A percentile compares a stretch with the other conserved stretches of the same genome.
These are phyloP conservation scores for Globisporangium abappressorium DNA, from an alignment of 352 stramenopile species.

Conservation along the genomic window DNA sequence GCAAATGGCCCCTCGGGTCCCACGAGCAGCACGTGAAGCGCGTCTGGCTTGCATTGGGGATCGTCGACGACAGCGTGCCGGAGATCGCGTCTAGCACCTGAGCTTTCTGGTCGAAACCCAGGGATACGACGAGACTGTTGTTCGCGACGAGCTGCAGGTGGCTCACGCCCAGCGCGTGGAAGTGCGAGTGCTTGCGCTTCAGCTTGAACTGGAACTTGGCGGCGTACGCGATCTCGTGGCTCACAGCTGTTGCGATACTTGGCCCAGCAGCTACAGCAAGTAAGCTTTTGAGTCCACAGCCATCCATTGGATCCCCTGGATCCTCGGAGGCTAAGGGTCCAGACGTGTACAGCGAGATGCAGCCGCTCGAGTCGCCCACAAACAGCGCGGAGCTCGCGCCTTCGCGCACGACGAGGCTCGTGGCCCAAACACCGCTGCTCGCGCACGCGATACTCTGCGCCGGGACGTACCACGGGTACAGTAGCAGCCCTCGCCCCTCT, in stretches of 20 bases:
- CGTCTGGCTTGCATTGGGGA: constrained; percentile 40
- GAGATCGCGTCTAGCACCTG: constrained; percentile 70
- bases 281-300: background rate
- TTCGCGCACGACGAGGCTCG: constrained; percentile 48
- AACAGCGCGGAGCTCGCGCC: constrained; percentile 47
- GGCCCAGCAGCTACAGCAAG: background rate
- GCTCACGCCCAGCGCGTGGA: constrained; percentile 61
- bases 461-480: constrained; percentile 68
- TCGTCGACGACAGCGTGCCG: constrained; percentile 48
- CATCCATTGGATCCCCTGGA: background rate
- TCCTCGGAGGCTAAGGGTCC: background rate
- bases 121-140: constrained; percentile 70
- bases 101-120: constrained; percentile 73
- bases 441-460: constrained; percentile 52
- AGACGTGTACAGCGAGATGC: constrained; percentile 54
- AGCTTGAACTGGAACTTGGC: constrained; percentile 48
- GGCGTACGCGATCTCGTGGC: constrained; percentile 13
- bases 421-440: constrained; percentile 58
- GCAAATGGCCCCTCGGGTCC: constrained; percentile 42
- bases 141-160: constrained; percentile 54
- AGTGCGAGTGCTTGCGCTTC: constrained; percentile 57
- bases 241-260: background rate
- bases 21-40: constrained; percentile 62
- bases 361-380: constrained; percentile 58
- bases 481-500: constrained; percentile 49